These are phyloP conservation scores for Hypoxylon subgilvum DNA, from an alignment of 495 filamentous ascomycete genomes.

Conservation along the genomic window DNA sequence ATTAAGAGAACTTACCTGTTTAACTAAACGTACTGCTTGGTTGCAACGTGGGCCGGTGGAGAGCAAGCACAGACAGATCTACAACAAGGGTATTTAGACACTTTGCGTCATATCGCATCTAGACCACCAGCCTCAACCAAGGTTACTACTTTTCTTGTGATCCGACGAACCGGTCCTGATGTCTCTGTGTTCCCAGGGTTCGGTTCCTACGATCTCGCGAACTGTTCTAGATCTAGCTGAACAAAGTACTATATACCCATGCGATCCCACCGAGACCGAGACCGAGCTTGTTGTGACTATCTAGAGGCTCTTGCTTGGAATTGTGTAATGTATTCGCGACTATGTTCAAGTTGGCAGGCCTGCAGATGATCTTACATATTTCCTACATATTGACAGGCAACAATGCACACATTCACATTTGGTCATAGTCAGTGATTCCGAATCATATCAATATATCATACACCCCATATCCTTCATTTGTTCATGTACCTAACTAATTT, in stretches of 20 bases:
- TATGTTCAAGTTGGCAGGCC: no score
- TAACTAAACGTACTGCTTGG: no score
- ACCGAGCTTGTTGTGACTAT: no score
- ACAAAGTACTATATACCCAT: no score
- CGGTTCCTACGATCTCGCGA: conserved; percentile 2
- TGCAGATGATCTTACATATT: no score
- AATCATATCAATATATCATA: conserved; percentile 11
- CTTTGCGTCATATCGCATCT: conserved; percentile 26
- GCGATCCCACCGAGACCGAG: no score
- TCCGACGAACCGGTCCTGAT: background rate
- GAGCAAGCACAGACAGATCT: conserved; percentile 31
- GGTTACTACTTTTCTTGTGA: conserved; percentile 6
- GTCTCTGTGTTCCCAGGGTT: background rate
- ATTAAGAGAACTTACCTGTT: no score
- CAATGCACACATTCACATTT: no score
- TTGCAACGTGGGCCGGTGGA: conserved; percentile 19
- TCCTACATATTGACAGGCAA: background rate
- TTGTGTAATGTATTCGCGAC: no score
- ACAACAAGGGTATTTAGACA: conserved; percentile 15
- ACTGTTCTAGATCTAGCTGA: conserved; percentile 1
- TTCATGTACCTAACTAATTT: conserved; percentile 13
- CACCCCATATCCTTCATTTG: conserved; percentile 17
- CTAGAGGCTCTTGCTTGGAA: no score
- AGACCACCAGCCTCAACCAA: conserved; percentile 14
- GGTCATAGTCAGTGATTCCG: no score